Conservation (phyloP, 2,329 filamentous ascomycete genomes). For the Blastomyces silverae region DNA sequence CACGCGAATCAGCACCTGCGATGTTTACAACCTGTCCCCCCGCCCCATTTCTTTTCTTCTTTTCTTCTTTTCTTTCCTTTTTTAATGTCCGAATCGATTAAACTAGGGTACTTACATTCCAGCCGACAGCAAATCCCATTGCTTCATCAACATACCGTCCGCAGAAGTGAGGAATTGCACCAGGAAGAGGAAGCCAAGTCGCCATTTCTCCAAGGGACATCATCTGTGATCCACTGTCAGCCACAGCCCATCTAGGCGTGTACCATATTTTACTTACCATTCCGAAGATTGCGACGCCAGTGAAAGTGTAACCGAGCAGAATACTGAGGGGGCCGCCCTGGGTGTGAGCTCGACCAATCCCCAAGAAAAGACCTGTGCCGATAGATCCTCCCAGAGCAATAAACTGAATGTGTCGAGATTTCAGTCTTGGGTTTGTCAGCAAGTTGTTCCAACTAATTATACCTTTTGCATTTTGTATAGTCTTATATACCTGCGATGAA, state of each 20-base stretch:
- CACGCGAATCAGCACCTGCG: neutral
- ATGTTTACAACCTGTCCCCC: neutral
- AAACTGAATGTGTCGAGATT: conserved; percentile 53
- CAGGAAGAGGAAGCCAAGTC: conserved; percentile 45
- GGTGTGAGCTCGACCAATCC: conserved; percentile 48
- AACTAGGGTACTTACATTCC: conserved; percentile 59
- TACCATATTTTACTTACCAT: conserved; percentile 28
- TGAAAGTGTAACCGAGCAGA: conserved; percentile 47
- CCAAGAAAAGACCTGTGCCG: conserved; percentile 51
- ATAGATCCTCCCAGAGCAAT: conserved; percentile 56
- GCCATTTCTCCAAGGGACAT: conserved; percentile 46
- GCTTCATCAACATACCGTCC: conserved; percentile 42
- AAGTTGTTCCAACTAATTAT: neutral
- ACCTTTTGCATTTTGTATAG: neutral
- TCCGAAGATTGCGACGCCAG: conserved; percentile 42
- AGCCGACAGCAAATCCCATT: conserved; percentile 44
- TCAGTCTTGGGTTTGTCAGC: conserved; percentile 29
- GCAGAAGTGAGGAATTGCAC: conserved; percentile 45
- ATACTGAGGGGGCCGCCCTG: conserved; percentile 35
- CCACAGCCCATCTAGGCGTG: neutral
- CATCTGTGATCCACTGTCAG: conserved; percentile 20
- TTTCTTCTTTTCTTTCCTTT: neutral
- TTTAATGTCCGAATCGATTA: conserved; percentile 36
- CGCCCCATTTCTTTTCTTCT: neutral
- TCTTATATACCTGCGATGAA: neutral